Evolutionary conservation across 805 yeast species (phyloP).

Genomic region (Monosporozyma unispora): DNA sequence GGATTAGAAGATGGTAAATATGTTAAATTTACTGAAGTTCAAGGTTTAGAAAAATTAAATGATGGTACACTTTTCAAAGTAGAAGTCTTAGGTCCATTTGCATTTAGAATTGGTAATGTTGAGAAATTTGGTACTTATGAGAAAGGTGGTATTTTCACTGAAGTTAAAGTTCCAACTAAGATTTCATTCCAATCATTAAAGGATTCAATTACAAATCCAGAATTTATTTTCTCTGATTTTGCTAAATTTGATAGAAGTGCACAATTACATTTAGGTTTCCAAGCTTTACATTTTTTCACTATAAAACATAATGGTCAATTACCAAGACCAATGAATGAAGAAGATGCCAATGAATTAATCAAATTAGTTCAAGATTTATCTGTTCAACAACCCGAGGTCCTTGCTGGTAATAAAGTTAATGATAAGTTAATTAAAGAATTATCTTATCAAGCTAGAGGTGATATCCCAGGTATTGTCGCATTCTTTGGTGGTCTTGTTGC

Average conservation of each 20-base stretch:
- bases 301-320: conserved; percentile 50
- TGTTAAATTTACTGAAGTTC: conserved; percentile 78
- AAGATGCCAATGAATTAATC: conserved; percentile 63
- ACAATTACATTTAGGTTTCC: conserved; percentile 85
- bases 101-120: conserved; percentile 60
- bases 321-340: conserved; percentile 69
- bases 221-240: conserved; percentile 71
- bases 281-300: conserved; percentile 73
- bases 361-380: conserved; percentile 52
- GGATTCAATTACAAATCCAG: conserved; percentile 68
- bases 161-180: conserved; percentile 75
- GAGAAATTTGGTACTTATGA: conserved; percentile 54
- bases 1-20: conserved; percentile 87
- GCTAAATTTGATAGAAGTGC: conserved; percentile 91
- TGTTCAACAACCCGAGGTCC: conserved; percentile 41
- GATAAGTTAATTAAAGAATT: conserved; percentile 60
- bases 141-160: conserved; percentile 85
- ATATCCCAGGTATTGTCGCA: conserved; percentile 81
- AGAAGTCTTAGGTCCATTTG: conserved; percentile 89
- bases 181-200: conserved; percentile 54
- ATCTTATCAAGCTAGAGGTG: conserved; percentile 83
- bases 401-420: conserved; percentile 51
- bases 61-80: conserved; percentile 67
- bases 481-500: conserved; percentile 91
- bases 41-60: conserved; percentile 68